Conservation (phyloP, 2,329 filamentous ascomycete genomes). For the Trichophyton equinum region DNA sequence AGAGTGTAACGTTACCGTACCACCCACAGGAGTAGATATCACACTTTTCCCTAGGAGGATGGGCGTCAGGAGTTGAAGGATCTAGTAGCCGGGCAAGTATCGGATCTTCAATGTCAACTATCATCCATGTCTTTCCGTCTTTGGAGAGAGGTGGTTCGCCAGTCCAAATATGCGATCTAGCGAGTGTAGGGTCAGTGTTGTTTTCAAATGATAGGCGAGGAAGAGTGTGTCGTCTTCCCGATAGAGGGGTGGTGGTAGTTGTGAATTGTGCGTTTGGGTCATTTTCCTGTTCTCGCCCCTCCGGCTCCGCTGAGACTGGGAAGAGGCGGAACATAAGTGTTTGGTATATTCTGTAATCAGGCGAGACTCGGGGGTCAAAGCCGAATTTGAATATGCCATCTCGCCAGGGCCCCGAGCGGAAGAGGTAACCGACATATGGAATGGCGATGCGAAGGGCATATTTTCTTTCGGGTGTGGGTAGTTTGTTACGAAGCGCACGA, state of each 20-base stretch:
- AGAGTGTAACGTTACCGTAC: conserved; percentile 69
- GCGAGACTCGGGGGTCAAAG: conserved; percentile 67
- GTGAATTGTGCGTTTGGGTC: neutral
- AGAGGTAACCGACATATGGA: conserved; percentile 80
- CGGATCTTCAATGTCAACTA: conserved; percentile 82
- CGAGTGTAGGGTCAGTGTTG: conserved; percentile 8
- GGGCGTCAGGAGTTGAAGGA: conserved; percentile 40
- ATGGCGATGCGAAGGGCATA: conserved; percentile 58
- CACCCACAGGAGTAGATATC: conserved; percentile 60
- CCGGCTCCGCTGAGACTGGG: conserved; percentile 23
- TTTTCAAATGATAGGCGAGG: conserved; percentile 10
- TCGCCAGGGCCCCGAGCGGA: conserved; percentile 82
- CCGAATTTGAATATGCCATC: conserved; percentile 79
- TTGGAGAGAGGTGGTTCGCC: conserved; percentile 55
- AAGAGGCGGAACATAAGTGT: conserved; percentile 72
- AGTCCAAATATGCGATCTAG: conserved; percentile 60
- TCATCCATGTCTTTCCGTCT: conserved; percentile 87
- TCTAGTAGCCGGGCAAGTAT: conserved; percentile 55
- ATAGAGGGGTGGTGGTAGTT: conserved; percentile 11
- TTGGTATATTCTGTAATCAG: conserved; percentile 70
- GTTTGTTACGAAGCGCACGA: conserved; percentile 62
- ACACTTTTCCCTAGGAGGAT: conserved; percentile 45
- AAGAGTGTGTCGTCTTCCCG: conserved; percentile 21
- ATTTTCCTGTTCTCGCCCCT: conserved; percentile 13
- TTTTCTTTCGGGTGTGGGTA: conserved; percentile 45